Evolutionary conservation across 768 basidiomycete genomes (phyloP).

Genomic region (Suillus discolor): DNA sequence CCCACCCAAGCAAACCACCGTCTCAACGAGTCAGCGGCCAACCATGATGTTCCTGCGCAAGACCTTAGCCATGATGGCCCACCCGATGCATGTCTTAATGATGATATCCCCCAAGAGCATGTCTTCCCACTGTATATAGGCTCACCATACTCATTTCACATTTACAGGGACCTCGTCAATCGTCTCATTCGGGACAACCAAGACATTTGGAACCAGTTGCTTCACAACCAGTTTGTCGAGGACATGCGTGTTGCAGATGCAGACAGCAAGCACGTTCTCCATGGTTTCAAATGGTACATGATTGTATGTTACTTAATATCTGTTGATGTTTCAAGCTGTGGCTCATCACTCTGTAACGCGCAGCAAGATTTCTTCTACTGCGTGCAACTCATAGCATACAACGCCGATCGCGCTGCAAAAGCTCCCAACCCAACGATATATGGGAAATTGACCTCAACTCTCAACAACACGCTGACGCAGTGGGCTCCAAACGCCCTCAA

Average conservation of each 20-base stretch:
- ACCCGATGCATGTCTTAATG: not conserved
- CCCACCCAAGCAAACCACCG: not conserved
- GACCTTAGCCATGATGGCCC: not conserved
- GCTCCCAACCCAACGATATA: slow-evolving; percentile 11
- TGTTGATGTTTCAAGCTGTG: not conserved
- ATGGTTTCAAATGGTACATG: slow-evolving; percentile 16
- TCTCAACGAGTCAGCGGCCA: not conserved
- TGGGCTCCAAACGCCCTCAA: slow-evolving; percentile 11
- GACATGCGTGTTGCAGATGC: slow-evolving; percentile 11
- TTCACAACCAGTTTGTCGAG: slow-evolving; percentile 12
- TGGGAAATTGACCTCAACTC: slow-evolving; percentile 6
- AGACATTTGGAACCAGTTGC: slow-evolving; percentile 15
- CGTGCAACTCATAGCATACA: slow-evolving; percentile 12
- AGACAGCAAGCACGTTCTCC: slow-evolving; percentile 7
- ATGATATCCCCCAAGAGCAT: not conserved
- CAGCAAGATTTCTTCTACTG: slow-evolving; percentile 22
- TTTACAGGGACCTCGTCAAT: slow-evolving; percentile 14
- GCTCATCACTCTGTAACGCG: not conserved
- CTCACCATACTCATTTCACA: not conserved
- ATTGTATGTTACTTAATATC: slow-evolving; percentile 3
- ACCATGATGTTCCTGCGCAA: not conserved
- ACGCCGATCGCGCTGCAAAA: slow-evolving; percentile 15
- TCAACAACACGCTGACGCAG: slow-evolving; percentile 3
- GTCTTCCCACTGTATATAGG: not conserved
- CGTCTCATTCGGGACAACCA: slow-evolving; percentile 16